Evolutionary conservation across 768 basidiomycete genomes (phyloP), one percentile per base, ranked within the genome.

Genomic region (Gelatoporia subvermispora): DNA sequence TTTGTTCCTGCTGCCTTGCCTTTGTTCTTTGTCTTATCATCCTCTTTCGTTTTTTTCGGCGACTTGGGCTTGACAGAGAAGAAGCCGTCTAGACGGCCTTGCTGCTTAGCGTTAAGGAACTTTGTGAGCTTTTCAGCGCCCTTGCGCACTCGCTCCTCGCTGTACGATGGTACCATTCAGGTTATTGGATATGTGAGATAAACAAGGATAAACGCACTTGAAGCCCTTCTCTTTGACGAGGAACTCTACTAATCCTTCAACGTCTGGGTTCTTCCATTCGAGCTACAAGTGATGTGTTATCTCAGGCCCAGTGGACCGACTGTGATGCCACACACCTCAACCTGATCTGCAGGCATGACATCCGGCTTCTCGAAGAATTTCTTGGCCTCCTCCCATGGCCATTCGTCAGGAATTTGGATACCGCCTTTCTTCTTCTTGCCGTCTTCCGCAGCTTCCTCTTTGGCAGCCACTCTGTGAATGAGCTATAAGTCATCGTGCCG

Each of bases 301-400:
- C 8, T 15, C 35, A 24, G n/a, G 13, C 4, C 0, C 10, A 47
- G 8, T n/a, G 41, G 24, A 11, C 23, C 9, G 23, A 0, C 15
- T 11, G 9, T 24, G 7, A 23, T 17, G 18, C 25, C 15, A 59
- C 70, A 35, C 52, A 95, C 93, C 71, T 96, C 88, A 21, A 97
- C 64, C 57, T 97, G 77, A 41, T 85, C 82, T 2, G 92, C 86
- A 21, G 92, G 87, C 8, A 82, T 71, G 18, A 99, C 95, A 51
- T 96, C 92, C 2, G 96, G 96, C 43, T 85, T 81, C 67, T 85
- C 68, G 60, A 99, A 99, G 21, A 99, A 61, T 63, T 84, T 77
- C 68, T 93, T 93, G 34, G 96, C 96, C 53, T 93, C 86, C 65
- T 94, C 83, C 90, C 91, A 98, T 41, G 91, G 91, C 95, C 95